Evolutionary conservation across 2,329 filamentous ascomycete genomes (phyloP), one percentile per base, ranked within the genome.

Genomic region (Volutella citrinella): DNA sequence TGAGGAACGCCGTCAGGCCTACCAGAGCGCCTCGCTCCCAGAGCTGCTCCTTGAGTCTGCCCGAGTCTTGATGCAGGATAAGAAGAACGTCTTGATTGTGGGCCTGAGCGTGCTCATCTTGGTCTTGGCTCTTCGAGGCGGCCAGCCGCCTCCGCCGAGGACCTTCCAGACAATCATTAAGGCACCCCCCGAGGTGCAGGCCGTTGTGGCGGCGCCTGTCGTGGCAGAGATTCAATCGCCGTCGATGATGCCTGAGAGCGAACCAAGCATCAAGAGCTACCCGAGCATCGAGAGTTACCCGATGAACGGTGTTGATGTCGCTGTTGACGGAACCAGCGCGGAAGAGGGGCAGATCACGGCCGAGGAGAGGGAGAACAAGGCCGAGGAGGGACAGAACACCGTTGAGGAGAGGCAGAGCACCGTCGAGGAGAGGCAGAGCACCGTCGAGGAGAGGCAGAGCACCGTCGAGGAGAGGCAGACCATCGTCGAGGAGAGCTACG

Each of bases 41-140:
- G 70, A 78, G 40, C 60, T 82, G 8, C 49, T 82, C 0, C 46
- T 76, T 8, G 72, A 77, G 43, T 74, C 76, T 0, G 60, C 65
- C 31, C 66, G 69, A 19, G 70, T 82, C 7, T 55, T 76, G 13
- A 49, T 82, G 47, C 67, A 70, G 28, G 78, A 82, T 46, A 67
- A 67, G 37, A 80, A 74, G 60, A 82, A 82, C 36, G 53, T 81
- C 9, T 59, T 69, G n/a, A 81, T 82, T 17, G 61, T 66, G 6
- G 49, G 75, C 1, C 59, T 83, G 31, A 69, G 72, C 34, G 38
- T 74, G 3, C 52, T 82, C n/a, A 67, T 79, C 3, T 45, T 79
- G 11, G 35, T 76, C 18, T 60, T 81, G 9, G 71, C 74, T 2
- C 32, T 72, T 10, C 45, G 60, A 30, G 38, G 60, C 40, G 38